These are phyloP conservation scores for Coemansia sp. DNA, from an alignment of 192 early-diverging fungal species.

Conservation along the genomic window DNA sequence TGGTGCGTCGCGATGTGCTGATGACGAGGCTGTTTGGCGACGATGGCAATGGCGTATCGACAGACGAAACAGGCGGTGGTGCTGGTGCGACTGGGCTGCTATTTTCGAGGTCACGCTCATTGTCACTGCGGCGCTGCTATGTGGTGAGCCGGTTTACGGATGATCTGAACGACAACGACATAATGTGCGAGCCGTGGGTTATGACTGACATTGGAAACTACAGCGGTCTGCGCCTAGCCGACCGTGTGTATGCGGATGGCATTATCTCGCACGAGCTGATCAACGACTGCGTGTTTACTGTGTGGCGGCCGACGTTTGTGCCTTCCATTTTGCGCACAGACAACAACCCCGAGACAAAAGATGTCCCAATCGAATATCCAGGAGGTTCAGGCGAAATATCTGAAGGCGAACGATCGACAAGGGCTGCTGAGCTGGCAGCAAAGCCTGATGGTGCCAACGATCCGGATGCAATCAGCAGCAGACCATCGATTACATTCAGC, in stretches of 20 bases:
- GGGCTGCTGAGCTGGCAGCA: background rate
- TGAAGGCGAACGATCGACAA: conserved; percentile 9
- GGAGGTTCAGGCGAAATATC: conserved; percentile 20
- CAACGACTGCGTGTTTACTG: conserved; percentile 49
- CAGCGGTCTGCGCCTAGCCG: conserved; percentile 46
- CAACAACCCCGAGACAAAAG: conserved; percentile 4
- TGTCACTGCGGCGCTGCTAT: conserved; percentile 47
- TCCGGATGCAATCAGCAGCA: conserved; percentile 3
- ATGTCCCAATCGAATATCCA: conserved; percentile 1
- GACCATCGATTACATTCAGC: conserved; percentile 11
- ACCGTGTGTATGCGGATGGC: conserved; percentile 51
- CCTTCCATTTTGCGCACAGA: conserved; percentile 26
- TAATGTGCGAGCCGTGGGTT: conserved; percentile 55
- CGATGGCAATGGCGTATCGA: background rate
- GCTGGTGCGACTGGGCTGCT: conserved; percentile 10
- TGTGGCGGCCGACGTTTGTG: conserved; percentile 52
- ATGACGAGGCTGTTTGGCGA: conserved; percentile 30
- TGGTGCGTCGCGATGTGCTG: conserved; percentile 11
- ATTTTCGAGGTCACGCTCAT: conserved; percentile 25
- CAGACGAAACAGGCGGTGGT: background rate
- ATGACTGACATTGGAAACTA: conserved; percentile 55
- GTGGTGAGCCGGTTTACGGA: conserved; percentile 48
- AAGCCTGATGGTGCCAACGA: background rate
- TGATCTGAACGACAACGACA: conserved; percentile 37
- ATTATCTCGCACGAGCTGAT: conserved; percentile 46